Evolutionary conservation across 257 asterid genomes (phyloP).

Genomic region (Solanum gandarillasii): DNA sequence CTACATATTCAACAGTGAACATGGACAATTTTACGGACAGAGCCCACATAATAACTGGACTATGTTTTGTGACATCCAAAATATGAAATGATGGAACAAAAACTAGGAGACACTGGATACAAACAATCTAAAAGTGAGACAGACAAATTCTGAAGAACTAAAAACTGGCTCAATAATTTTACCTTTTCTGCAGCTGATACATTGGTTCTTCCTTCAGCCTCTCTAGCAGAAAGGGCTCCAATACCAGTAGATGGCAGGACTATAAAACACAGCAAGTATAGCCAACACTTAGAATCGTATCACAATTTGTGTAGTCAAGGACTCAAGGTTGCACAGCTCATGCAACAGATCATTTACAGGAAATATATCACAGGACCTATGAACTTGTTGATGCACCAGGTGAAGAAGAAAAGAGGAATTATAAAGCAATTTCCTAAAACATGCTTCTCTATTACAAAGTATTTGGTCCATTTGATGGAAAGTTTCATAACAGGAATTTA

Average conservation of each 20-base stretch:
- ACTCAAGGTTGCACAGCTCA: not conserved
- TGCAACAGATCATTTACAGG: not conserved
- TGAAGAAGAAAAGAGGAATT: not conserved
- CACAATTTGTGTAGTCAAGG: not conserved
- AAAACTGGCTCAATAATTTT: conserved; percentile 1
- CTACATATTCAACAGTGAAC: not conserved
- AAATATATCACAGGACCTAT: not conserved
- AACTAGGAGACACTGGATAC: not conserved
- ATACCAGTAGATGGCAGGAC: conserved; percentile 83
- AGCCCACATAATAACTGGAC: not conserved
- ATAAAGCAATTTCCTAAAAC: not conserved
- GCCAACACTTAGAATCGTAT: not conserved
- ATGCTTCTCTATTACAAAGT: not conserved
- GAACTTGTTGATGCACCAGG: not conserved
- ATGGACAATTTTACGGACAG: not conserved
- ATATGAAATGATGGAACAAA: not conserved
- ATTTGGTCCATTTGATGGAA: not conserved
- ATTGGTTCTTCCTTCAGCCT: conserved; percentile 94
- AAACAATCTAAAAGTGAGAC: not conserved
- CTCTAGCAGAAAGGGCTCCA: conserved; percentile 96
- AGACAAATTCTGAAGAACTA: not conserved
- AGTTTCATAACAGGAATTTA: not conserved
- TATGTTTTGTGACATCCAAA: not conserved
- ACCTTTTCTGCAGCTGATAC: conserved; percentile 86
- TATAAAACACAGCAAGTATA: conserved; percentile 21